A percentile compares a stretch with the other conserved stretches of the same genome.
Evolutionary conservation across 345 rosid species (phyloP).

Genomic region (Durio zibethinus): DNA sequence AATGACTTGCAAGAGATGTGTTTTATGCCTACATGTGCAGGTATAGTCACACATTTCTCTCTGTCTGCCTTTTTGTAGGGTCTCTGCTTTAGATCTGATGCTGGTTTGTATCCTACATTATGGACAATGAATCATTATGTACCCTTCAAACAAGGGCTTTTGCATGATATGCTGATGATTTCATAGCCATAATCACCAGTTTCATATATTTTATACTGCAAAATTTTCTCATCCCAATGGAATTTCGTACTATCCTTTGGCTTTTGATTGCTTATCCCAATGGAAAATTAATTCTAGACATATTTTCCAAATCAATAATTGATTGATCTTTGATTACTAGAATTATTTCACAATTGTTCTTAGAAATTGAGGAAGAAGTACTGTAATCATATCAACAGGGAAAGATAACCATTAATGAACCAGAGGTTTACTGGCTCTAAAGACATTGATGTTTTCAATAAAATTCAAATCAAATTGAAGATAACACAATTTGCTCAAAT

Average conservation of each 20-base stretch:
- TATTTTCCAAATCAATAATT: too few species aligned
- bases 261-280: not conserved
- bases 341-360: too few species aligned
- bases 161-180: not conserved
- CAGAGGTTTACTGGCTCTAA: not conserved
- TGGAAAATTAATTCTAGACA: too few species aligned
- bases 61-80: conserved; percentile 1
- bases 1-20: conserved; percentile 10
- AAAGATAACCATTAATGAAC: not conserved
- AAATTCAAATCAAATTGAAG: conserved; percentile 1
- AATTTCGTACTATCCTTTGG: not conserved
- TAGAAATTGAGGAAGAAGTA: conserved; percentile 30
- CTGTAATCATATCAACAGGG: conserved; percentile 2
- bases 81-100: conserved; percentile 15
- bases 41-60: conserved; percentile 1
- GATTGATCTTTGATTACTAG: too few species aligned
- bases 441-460: not conserved
- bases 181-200: not conserved
- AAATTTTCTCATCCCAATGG: not conserved
- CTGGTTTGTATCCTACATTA: not conserved
- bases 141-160: not conserved
- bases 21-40: conserved; percentile 21
- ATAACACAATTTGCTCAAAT: not conserved
- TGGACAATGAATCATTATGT: not conserved
- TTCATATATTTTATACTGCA: not conserved